phyloP scores from a whole-genome alignment of 2,329 filamentous ascomycete species.

The Dothistroma septosporum region DNA sequence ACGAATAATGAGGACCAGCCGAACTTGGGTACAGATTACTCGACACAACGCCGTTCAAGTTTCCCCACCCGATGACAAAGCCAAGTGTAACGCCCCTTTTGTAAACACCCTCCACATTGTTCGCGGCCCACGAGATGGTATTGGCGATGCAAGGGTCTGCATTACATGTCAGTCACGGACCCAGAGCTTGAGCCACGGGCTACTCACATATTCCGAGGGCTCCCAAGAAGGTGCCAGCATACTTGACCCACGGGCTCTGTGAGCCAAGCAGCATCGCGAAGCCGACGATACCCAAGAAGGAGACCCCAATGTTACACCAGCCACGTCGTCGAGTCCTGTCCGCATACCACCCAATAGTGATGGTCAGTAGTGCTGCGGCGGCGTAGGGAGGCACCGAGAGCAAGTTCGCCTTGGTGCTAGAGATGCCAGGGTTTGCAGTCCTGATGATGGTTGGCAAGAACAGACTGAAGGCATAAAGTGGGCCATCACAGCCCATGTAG shows the following conservation, averaged over 20 bases:
- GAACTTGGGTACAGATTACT: conserved; percentile 69
- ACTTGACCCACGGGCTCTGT: conserved; percentile 61
- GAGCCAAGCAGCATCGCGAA: conserved; percentile 75
- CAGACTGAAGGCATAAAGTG: conserved; percentile 70
- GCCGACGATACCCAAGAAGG: conserved; percentile 67
- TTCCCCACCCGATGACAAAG: conserved; percentile 86
- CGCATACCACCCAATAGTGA: conserved; percentile 67
- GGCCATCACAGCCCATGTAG: conserved; percentile 71
- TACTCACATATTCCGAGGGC: conserved; percentile 86
- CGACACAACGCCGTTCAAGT: conserved; percentile 76
- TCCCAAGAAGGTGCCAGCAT: conserved; percentile 78
- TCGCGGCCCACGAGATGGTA: conserved; percentile 81
- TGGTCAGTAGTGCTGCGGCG: conserved; percentile 63
- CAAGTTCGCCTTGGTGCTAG: conserved; percentile 62
- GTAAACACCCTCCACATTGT: conserved; percentile 87
- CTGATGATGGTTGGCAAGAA: conserved; percentile 78
- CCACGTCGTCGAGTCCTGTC: conserved; percentile 71
- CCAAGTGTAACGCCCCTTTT: conserved; percentile 85
- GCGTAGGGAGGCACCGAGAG: conserved; percentile 74
- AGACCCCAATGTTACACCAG: conserved; percentile 71
- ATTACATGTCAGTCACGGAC: background rate
- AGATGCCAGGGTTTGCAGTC: conserved; percentile 46
- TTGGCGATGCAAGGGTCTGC: conserved; percentile 53
- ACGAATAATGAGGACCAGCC: conserved; percentile 49
- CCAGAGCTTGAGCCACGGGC: conserved; percentile 34